phyloP scores from a whole-genome alignment of 163 green algal species.

The Chloromonas sp. region DNA sequence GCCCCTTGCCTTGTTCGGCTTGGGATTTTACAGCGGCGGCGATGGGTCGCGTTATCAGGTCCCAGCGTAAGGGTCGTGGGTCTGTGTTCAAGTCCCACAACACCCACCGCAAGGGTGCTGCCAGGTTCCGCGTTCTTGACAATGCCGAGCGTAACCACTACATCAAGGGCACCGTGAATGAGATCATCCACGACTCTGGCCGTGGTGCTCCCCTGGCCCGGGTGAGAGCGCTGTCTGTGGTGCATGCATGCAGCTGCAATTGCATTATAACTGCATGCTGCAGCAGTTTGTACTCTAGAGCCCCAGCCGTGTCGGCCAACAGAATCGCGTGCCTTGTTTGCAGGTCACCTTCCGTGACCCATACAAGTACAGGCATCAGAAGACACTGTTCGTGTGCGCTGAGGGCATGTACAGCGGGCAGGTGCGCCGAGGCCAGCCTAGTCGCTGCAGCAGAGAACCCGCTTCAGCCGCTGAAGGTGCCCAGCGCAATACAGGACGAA shows the following conservation, averaged over 20 bases:
- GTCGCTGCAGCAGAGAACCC: neutral
- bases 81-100: conserved; percentile 95
- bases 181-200: conserved; percentile 97
- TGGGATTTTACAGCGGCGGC: too few species aligned
- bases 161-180: conserved; percentile 94
- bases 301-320: neutral
- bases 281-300: neutral
- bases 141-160: conserved; percentile 94
- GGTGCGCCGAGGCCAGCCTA: conserved; percentile 28
- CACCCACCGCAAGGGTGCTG: conserved; percentile 91
- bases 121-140: conserved; percentile 85
- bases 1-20: too few species aligned
- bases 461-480: neutral
- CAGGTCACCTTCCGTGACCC: conserved; percentile 91
- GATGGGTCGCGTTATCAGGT: conserved; percentile 97
- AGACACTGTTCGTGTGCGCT: conserved; percentile 93
- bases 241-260: neutral
- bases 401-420: conserved; percentile 96
- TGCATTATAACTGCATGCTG: too few species aligned
- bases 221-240: conserved; percentile 39
- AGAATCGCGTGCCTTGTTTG: neutral
- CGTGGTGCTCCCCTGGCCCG: conserved; percentile 92
- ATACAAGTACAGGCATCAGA: conserved; percentile 88
- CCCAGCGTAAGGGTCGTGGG: conserved; percentile 96
- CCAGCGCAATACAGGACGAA: neutral